Base-by-base conservation (phyloP, 2,329 filamentous ascomycete genomes). In the Mycosphaerelloides madeirae region DNA sequence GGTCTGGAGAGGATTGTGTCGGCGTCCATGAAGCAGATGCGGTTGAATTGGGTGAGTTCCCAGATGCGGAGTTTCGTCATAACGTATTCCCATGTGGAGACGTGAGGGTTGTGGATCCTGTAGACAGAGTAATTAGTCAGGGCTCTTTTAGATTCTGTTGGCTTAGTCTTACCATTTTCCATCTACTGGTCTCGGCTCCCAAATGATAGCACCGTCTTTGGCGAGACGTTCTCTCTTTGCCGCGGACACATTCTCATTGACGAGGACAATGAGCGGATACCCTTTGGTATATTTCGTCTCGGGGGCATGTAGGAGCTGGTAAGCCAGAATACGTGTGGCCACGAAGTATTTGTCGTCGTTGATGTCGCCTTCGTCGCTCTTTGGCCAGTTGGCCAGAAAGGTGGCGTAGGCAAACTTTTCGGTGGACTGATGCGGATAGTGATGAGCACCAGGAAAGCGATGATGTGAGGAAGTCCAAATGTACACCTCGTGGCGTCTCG, bases 51-150 rank as follows among this genome's bases (percentile, higher is more conserved):
- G 1, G 57, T 64, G 43, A 69, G 57, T 47, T 68, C 54, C 58
- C 59, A 69, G 3, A 67, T 54, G 20, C 64, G 63, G 19, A 70
- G 53, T 52, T 70, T 70, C n/a, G 63, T 60, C 58, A 69, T 56
- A 16, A 68, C 57, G 25, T 67, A 58, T 31, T 55, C 46, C 65
- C 64, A 70, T 3, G 38, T 34, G 5, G 34, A n/a, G 7, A 47
- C 38, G 11, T 40, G 28, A 11, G 48, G 35, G 13, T 41, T 35
- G 8, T 35, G 16, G 31, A 32, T 32, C 16, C 33, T 19, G 12
- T 6, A 12, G 6, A 15, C 16, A 12, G 14, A 18, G 19, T 7
- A n/a, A 12, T 16, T 32, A 14, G 6, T 16, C 31, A 32, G 5
- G 31, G 13, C 6, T n/a, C 5, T n/a, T 6, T 6, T n/a, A 5